phyloP scores from a whole-genome alignment of 2,329 filamentous ascomycete genomes.

The Xylaria multiplex region DNA sequence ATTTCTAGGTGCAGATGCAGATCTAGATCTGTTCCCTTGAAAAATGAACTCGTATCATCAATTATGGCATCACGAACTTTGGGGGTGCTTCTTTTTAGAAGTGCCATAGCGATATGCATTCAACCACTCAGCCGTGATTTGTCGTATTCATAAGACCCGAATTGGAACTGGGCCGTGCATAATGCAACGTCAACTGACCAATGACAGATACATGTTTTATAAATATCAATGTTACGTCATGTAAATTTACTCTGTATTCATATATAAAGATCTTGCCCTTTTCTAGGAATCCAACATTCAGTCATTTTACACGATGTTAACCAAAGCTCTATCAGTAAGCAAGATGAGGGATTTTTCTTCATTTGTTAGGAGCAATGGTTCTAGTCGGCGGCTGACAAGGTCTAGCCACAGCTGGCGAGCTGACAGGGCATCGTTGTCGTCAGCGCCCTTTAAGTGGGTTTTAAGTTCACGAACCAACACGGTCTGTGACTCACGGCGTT shows the following conservation, averaged over 20 bases:
- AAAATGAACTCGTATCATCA: too few species aligned
- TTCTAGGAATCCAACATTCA: background rate
- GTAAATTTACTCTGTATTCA: too few species aligned
- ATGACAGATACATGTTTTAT: conserved; percentile 1
- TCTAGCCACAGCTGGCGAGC: conserved; percentile 8
- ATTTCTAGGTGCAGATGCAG: background rate
- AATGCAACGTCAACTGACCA: conserved; percentile 14
- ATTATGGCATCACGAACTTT: background rate
- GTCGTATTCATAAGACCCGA: too few species aligned
- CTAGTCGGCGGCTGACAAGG: conserved; percentile 9
- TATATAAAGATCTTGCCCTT: background rate
- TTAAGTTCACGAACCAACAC: background rate
- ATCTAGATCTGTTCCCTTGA: too few species aligned
- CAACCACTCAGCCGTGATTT: too few species aligned
- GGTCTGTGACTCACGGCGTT: background rate
- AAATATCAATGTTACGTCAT: background rate
- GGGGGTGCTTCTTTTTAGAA: background rate
- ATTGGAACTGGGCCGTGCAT: conserved; percentile 1
- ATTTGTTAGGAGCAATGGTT: background rate
- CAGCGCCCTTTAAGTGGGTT: conserved; percentile 26
- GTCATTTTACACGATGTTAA: background rate
- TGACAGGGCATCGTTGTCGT: conserved; percentile 5
- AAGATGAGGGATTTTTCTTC: conserved; percentile 13
- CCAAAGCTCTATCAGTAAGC: background rate
- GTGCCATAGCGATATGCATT: background rate